Base-by-base conservation (phyloP, 148 eudicot species). In the Rhododendron mucronatum region DNA sequence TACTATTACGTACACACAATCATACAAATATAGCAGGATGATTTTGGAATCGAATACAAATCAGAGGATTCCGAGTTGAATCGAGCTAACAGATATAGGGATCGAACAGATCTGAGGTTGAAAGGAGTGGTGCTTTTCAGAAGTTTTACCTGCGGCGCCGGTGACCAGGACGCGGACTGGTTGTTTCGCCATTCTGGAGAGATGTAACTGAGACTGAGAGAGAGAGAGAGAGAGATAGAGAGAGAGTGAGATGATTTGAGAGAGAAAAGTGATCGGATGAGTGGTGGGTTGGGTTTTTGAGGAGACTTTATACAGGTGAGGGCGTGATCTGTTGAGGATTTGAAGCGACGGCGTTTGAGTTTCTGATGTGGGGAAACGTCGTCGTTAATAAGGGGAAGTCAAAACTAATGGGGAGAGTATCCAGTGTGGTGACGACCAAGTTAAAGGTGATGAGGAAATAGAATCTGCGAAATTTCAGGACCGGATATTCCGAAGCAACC, bases 111-210 rank as follows among this genome's bases (percentile, higher is more conserved):
- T 51, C 41, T 1, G 33, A 78, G 53, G 7, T n/a, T 20, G 73
- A 84, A 9, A 20, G 67, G 30, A 18, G 28, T 51, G 45, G 21
- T 44, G 45, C 7, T 82, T 48, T 37, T 37, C 39, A 37, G 21
- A 2, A 55, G 26, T 5, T 23, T 8, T 90, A 96, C 99, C 99
- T 30, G 97, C 97, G 39, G 97, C 95, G 50, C 97, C 95, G 80
- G 97, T 93, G 89, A 94, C 97, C 13, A 94, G 97, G 33, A 94
- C 94, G 81, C 97, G 90, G 76, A 92, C 89, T 83, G 97, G 94
- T 79, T 94, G 92, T 78, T 84, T 89, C 57, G 92, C 94, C 97
- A 94, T 94, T 67, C 81, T 41, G 14, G 11, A 67, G 84, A 75
- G 21, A 26, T 7, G 13, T 7, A 21, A 61, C 28, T 61, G 28